Conservation (phyloP, 768 basidiomycete species). For the Podaxis pistillaris region DNA sequence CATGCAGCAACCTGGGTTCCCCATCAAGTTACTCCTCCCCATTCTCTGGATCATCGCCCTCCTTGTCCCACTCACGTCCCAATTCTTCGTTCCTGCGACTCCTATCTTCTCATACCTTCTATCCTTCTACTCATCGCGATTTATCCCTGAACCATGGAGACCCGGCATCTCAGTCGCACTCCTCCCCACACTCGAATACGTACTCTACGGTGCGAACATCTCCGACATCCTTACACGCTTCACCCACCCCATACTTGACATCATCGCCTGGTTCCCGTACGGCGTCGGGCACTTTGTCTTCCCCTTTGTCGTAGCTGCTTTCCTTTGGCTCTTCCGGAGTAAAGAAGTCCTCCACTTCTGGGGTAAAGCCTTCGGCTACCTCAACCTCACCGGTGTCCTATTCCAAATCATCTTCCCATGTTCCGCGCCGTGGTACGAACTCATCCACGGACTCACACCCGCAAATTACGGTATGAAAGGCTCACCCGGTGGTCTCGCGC, state of each 20-base stretch:
- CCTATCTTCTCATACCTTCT: conserved; percentile 88
- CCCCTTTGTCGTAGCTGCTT: conserved; percentile 83
- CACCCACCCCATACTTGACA: conserved; percentile 89
- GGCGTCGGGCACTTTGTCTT: conserved; percentile 89
- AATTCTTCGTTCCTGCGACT: conserved; percentile 87
- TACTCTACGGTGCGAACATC: conserved; percentile 96
- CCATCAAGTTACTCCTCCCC: conserved; percentile 77
- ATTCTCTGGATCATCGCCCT: conserved; percentile 65
- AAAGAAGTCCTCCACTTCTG: conserved; percentile 80
- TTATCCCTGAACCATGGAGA: conserved; percentile 73
- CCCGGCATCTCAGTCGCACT: conserved; percentile 89
- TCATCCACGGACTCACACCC: conserved; percentile 94
- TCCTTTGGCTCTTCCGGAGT: conserved; percentile 88
- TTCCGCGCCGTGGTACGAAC: conserved; percentile 96
- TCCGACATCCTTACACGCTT: conserved; percentile 94
- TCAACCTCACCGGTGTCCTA: conserved; percentile 88
- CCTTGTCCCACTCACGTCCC: conserved; percentile 81
- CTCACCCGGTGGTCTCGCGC: conserved; percentile 87
- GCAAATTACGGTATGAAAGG: conserved; percentile 92
- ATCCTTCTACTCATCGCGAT: conserved; percentile 82
- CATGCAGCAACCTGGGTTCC: conserved; percentile 69
- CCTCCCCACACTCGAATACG: conserved; percentile 91
- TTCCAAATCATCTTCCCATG: conserved; percentile 89
- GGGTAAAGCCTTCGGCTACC: conserved; percentile 86
- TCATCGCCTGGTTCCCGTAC: conserved; percentile 95